phyloP scores from a whole-genome alignment of 2,329 filamentous ascomycete genomes.

The Diplodia corticola region DNA sequence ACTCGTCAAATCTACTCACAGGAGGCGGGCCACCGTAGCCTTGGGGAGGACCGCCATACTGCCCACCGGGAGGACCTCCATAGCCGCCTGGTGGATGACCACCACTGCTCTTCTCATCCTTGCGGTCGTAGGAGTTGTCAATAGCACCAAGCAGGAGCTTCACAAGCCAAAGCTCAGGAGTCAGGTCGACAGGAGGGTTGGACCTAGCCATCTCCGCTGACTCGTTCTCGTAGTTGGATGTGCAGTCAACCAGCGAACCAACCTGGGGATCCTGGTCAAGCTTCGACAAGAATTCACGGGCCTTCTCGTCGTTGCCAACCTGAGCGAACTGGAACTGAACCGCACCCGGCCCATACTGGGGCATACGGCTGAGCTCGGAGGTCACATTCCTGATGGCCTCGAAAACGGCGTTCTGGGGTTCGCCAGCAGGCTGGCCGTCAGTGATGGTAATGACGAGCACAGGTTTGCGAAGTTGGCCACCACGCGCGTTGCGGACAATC shows the following conservation, averaged over 20 bases:
- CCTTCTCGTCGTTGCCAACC: slow-evolving; percentile 66
- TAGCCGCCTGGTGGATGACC: slow-evolving; percentile 28
- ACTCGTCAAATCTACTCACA: not conserved
- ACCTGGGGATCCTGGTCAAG: slow-evolving; percentile 65
- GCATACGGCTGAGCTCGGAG: slow-evolving; percentile 48
- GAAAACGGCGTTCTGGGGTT: slow-evolving; percentile 57
- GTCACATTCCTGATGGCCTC: slow-evolving; percentile 59
- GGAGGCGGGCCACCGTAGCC: slow-evolving; percentile 24
- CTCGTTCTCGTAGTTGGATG: slow-evolving; percentile 69
- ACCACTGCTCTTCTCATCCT: slow-evolving; percentile 59
- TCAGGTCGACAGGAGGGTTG: slow-evolving; percentile 62
- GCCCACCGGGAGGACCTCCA: slow-evolving; percentile 31
- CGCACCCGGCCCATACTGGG: slow-evolving; percentile 57
- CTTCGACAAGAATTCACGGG: slow-evolving; percentile 62
- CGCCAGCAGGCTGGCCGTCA: slow-evolving; percentile 66
- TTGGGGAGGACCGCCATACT: slow-evolving; percentile 36
- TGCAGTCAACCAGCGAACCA: slow-evolving; percentile 65
- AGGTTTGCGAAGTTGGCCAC: slow-evolving; percentile 60
- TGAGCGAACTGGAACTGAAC: slow-evolving; percentile 69
- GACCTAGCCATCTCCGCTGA: slow-evolving; percentile 65
- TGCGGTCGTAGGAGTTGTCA: slow-evolving; percentile 64
- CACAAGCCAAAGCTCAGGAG: slow-evolving; percentile 65
- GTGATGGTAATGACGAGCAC: slow-evolving; percentile 66
- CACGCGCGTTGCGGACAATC: slow-evolving; percentile 55
- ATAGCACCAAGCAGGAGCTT: slow-evolving; percentile 69